Conservation (phyloP, 2,329 filamentous ascomycete genomes). For the Lachnellula suecica region DNA sequence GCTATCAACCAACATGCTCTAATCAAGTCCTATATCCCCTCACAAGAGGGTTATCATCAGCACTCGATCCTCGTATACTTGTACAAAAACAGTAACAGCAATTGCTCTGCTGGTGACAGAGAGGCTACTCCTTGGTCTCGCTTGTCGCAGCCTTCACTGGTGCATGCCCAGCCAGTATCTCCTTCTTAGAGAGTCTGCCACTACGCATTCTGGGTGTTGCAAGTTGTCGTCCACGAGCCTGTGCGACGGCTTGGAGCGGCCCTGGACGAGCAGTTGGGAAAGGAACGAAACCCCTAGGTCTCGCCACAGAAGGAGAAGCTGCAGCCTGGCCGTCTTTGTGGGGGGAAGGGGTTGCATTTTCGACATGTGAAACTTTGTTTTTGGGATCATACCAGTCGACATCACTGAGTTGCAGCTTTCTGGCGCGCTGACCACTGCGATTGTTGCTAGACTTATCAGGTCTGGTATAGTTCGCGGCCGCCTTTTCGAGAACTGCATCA, state of each 20-base stretch:
- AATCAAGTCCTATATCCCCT: conserved; percentile 30
- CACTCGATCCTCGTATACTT: conserved; percentile 13
- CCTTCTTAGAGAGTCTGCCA: conserved; percentile 23
- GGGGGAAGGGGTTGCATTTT: conserved; percentile 9
- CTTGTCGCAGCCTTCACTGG: conserved; percentile 9
- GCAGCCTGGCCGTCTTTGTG: conserved; percentile 1
- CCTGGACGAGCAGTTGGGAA: background rate
- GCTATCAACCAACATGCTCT: conserved; percentile 16
- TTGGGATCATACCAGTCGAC: conserved; percentile 81
- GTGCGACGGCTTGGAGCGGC: conserved; percentile 5
- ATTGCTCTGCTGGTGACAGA: conserved; percentile 1
- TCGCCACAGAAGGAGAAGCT: background rate
- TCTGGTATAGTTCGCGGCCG: conserved; percentile 37
- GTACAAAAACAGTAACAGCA: conserved; percentile 8
- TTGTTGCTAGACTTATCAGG: conserved; percentile 36
- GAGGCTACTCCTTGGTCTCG: conserved; percentile 18
- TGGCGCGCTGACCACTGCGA: conserved; percentile 72
- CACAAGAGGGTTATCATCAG: conserved; percentile 24
- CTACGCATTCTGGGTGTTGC: conserved; percentile 9
- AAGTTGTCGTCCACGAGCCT: conserved; percentile 2
- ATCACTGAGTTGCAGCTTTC: conserved; percentile 92
- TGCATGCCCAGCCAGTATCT: conserved; percentile 25
- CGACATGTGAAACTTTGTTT: conserved; percentile 19
- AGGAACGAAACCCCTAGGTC: no score
- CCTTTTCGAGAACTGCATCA: conserved; percentile 56